phyloP scores from a whole-genome alignment of 108 stramenopile species.

The Fistulifera solaris region DNA sequence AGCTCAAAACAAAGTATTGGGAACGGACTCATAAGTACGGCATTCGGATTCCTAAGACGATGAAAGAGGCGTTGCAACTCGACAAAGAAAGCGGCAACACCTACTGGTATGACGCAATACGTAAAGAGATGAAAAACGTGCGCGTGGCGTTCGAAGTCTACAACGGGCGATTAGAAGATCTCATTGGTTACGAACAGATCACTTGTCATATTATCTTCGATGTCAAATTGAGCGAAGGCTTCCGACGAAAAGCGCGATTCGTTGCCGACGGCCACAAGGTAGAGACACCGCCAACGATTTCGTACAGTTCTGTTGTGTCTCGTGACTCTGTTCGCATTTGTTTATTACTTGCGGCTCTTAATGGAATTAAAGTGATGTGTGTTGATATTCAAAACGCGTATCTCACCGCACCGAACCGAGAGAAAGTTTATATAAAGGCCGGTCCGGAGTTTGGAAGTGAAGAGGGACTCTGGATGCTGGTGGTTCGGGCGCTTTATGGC shows the following conservation, averaged over 20 bases:
- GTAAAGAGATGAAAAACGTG: conserved; percentile 22
- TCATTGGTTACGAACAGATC: conserved; percentile 3
- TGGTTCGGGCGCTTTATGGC: conserved; percentile 25
- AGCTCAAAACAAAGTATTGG: conserved; percentile 3
- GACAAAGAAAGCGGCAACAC: conserved; percentile 33
- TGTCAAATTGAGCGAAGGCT: conserved; percentile 12
- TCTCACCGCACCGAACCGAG: conserved; percentile 17
- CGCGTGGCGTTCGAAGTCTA: conserved; percentile 17
- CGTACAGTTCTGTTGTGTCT: conserved; percentile 11
- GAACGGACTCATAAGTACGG: conserved; percentile 38
- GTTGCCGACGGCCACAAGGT: background rate
- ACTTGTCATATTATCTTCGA: conserved; percentile 33
- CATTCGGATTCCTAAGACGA: conserved; percentile 20
- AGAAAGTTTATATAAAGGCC: conserved; percentile 22
- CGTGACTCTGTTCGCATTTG: conserved; percentile 26
- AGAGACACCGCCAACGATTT: background rate
- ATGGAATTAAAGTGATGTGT: conserved; percentile 8
- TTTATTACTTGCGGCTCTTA: conserved; percentile 22
- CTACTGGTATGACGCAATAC: conserved; percentile 10
- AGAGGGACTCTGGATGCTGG: conserved; percentile 11
- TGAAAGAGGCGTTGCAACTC: conserved; percentile 29
- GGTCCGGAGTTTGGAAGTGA: conserved; percentile 25
- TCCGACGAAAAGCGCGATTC: background rate
- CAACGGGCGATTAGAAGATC: background rate
- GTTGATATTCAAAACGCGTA: conserved; percentile 29